phyloP scores from a whole-genome alignment of 495 filamentous ascomycete genomes.

The Annulohypoxylon moriforme region DNA sequence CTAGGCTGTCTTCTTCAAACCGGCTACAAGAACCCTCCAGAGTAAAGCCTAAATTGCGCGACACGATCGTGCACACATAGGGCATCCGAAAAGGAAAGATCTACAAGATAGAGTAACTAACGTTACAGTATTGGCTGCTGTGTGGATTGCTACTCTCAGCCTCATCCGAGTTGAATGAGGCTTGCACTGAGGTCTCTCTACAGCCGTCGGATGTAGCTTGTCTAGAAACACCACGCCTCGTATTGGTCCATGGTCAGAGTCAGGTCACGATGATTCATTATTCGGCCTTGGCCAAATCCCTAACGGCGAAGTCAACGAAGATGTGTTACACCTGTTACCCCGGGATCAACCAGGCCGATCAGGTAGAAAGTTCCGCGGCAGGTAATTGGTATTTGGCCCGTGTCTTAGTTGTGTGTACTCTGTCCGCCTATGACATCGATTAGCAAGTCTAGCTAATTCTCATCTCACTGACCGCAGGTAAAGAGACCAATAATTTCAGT shows the following conservation, averaged over 20 bases:
- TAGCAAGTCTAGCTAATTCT: conserved; percentile 5
- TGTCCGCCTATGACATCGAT: conserved; percentile 5
- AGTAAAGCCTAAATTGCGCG: conserved; percentile 38
- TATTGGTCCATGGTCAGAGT: conserved; percentile 27
- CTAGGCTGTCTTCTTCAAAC: conserved; percentile 24
- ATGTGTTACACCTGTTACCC: conserved; percentile 17
- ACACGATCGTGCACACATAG: conserved; percentile 15
- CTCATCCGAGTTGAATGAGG: conserved; percentile 40
- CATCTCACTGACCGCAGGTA: not conserved
- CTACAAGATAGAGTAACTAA: conserved; percentile 37
- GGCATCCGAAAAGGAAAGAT: conserved; percentile 34
- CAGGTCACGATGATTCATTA: conserved; percentile 32
- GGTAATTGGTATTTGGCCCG: not conserved
- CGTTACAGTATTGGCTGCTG: conserved; percentile 43
- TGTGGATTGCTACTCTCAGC: conserved; percentile 40
- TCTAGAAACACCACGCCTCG: conserved; percentile 38
- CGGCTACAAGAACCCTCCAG: conserved; percentile 9
- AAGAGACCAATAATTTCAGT: not conserved
- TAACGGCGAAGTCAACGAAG: conserved; percentile 3
- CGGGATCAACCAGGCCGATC: conserved; percentile 1
- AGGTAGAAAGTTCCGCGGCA: conserved; percentile 9
- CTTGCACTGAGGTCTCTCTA: conserved; percentile 34
- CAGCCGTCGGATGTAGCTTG: conserved; percentile 14
- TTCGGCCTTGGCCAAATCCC: conserved; percentile 6
- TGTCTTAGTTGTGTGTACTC: conserved; percentile 30